Conservation (phyloP, 495 filamentous ascomycete genomes). For the Aspergillus campestris region DNA sequence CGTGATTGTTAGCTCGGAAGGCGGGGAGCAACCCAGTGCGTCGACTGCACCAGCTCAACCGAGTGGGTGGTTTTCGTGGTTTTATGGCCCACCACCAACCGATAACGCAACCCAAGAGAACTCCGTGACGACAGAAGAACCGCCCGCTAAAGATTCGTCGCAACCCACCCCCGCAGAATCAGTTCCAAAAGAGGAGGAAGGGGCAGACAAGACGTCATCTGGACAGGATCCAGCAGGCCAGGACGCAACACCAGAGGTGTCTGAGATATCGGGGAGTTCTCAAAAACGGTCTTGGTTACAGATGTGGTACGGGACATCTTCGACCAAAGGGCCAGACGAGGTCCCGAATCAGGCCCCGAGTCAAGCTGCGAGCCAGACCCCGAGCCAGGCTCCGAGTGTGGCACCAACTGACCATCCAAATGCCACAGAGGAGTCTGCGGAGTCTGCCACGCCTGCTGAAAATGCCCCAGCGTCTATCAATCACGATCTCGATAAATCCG, state of each 20-base stretch:
- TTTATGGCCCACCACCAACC: constrained; percentile 26
- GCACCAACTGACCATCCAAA: too few species aligned
- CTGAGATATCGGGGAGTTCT: constrained; percentile 11
- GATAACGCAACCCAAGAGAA: constrained; percentile 7
- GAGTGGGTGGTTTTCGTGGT: constrained; percentile 52
- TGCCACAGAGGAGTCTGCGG: background rate
- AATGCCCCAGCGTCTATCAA: constrained; percentile 9
- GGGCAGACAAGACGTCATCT: constrained; percentile 12
- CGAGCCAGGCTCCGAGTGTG: too few species aligned
- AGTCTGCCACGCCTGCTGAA: constrained; percentile 10
- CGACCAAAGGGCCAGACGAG: constrained; percentile 22
- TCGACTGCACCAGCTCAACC: constrained; percentile 25
- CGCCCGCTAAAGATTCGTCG: constrained; percentile 11
- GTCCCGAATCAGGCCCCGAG: constrained; percentile 15
- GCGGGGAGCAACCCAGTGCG: constrained; percentile 4
- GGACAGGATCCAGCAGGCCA: constrained; percentile 11
- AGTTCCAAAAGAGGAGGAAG: constrained; percentile 13
- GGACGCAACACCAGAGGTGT: constrained; percentile 14
- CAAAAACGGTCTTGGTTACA: constrained; percentile 40
- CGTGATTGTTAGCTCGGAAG: constrained; percentile 2
- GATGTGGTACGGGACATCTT: constrained; percentile 36
- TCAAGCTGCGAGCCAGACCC: constrained; percentile 6
- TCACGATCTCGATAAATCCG: constrained; percentile 1
- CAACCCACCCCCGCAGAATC: constrained; percentile 12
- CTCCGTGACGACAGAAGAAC: constrained; percentile 14